Evolutionary conservation across 257 asterid genomes (phyloP).

Genomic region (Solanum sejunctum): DNA sequence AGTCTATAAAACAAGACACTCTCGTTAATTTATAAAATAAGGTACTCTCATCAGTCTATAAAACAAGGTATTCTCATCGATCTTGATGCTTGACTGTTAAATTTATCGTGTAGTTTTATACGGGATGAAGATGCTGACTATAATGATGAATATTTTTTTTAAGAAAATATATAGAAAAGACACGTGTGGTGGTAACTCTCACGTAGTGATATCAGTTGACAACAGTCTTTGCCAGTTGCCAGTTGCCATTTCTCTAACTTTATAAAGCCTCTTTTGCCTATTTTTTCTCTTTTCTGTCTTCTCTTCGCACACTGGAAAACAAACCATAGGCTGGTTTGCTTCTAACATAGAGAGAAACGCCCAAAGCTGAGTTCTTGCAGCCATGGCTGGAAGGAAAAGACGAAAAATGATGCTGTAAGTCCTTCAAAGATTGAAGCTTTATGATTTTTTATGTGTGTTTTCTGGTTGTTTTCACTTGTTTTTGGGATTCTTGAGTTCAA

Average conservation of each 20-base stretch:
- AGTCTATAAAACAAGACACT: background rate
- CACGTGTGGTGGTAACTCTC: background rate
- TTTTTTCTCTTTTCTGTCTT: background rate
- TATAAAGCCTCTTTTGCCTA: background rate
- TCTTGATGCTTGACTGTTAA: background rate
- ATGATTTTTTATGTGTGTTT: background rate
- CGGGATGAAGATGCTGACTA: background rate
- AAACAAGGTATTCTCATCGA: background rate
- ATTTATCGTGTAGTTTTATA: background rate
- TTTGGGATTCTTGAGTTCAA: background rate
- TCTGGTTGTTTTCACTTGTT: background rate
- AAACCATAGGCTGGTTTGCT: background rate
- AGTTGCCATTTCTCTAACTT: background rate
- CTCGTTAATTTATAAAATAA: background rate
- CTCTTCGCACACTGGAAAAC: background rate
- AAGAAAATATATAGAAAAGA: background rate
- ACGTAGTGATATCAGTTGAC: background rate
- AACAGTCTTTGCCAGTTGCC: background rate
- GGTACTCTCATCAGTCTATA: background rate
- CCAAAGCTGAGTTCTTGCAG: background rate
- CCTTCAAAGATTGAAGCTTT: background rate
- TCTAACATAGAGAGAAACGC: background rate
- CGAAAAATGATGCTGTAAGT: background rate
- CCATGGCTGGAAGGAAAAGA: conserved; percentile 7
- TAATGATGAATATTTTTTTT: background rate